Evolutionary conservation across 257 asterid species (phyloP).

Genomic region (Nicotiana obtusifolia): DNA sequence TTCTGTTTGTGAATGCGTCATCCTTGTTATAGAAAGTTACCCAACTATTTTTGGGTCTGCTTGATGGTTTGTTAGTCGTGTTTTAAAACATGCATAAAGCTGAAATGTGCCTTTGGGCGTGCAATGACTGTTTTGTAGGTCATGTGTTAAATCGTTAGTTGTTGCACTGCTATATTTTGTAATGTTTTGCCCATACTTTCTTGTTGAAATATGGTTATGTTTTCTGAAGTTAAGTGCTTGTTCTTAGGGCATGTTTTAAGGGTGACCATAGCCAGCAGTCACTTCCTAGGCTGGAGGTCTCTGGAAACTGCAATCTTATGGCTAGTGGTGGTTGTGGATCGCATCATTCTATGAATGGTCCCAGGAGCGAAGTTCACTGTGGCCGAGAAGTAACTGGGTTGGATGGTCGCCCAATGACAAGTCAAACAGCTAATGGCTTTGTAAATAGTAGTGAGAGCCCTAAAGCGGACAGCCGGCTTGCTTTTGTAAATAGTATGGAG

Average conservation of each 20-base stretch:
- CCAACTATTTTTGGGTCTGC: not conserved
- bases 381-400: constrained; percentile 26
- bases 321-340: constrained; percentile 30
- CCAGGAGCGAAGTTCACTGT: constrained; percentile 26
- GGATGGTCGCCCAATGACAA: constrained; percentile 36
- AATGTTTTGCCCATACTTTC: not conserved
- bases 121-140: not conserved
- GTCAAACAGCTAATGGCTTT: constrained; percentile 34
- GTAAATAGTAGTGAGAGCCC: constrained; percentile 53
- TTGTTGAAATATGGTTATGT: not conserved
- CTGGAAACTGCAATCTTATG: constrained; percentile 28
- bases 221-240: constrained; percentile 10
- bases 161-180: constrained; percentile 8
- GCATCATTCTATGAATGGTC: constrained; percentile 28
- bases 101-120: not conserved
- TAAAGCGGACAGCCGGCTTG: constrained; percentile 25
- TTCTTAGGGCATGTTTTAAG: constrained; percentile 30
- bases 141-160: not conserved
- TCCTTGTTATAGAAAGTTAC: not conserved
- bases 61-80: not conserved
- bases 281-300: constrained; percentile 29
- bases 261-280: constrained; percentile 28
- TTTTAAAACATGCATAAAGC: not conserved
- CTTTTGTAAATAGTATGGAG: constrained; percentile 55
- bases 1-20: not conserved